Conservation (phyloP, 2,329 filamentous ascomycete species). For the Fusarium kyushuense region DNA sequence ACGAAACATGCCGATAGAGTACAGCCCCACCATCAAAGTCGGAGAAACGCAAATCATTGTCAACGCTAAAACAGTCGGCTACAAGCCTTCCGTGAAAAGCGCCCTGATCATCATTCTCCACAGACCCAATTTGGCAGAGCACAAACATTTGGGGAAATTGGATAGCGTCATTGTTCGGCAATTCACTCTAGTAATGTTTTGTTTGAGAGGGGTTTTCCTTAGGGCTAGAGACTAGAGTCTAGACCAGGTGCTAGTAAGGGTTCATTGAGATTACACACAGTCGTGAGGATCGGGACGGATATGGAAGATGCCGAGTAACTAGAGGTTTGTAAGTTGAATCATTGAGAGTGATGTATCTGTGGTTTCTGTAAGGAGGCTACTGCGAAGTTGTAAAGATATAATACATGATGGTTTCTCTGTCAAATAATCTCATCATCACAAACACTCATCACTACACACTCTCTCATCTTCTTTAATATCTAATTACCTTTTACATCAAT, state of each 20-base stretch:
- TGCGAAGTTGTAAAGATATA: neutral
- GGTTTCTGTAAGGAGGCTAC: too few species aligned
- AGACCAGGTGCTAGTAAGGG: neutral
- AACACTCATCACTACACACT: neutral
- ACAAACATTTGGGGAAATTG: neutral
- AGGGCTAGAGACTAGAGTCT: neutral
- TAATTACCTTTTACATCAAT: neutral
- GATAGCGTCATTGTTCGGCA: conserved; percentile 12
- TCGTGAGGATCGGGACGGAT: conserved; percentile 12
- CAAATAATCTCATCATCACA: neutral
- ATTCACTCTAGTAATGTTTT: neutral
- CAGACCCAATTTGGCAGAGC: neutral
- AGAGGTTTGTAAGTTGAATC: neutral
- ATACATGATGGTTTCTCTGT: neutral
- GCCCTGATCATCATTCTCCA: conserved; percentile 29
- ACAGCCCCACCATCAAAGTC: conserved; percentile 1
- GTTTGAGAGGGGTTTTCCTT: neutral
- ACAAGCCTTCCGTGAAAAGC: conserved; percentile 21
- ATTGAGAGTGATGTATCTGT: neutral
- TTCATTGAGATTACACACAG: neutral
- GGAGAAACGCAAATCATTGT: conserved; percentile 8
- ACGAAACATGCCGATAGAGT: neutral
- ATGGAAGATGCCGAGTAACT: conserved; percentile 9
- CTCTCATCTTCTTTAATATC: neutral
- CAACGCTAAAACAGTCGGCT: conserved; percentile 21